Conservation (phyloP, 805 yeast genomes). For the Scheffersomyces lignosus region DNA sequence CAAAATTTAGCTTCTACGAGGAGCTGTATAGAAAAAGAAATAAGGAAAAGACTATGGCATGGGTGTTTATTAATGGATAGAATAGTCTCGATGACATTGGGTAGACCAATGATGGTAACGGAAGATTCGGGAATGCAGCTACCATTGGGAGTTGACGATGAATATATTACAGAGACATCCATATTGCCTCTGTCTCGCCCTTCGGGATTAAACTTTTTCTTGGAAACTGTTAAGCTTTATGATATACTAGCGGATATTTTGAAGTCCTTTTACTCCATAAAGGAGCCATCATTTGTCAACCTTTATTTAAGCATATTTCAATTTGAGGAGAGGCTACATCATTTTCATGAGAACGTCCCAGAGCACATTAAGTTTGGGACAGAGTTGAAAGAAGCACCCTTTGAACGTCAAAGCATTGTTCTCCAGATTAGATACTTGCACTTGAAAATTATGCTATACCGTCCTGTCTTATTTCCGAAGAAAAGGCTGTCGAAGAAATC, state of each 20-base stretch:
- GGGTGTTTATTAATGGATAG: constrained; percentile 25
- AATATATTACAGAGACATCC: constrained; percentile 11
- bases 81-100: constrained; percentile 22
- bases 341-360: constrained; percentile 8
- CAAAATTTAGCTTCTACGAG: constrained; percentile 2
- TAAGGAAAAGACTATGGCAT: constrained; percentile 24
- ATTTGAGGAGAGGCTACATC: constrained; percentile 7
- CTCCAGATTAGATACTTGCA: constrained; percentile 10
- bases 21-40: constrained; percentile 16
- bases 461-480: constrained; percentile 10
- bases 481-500: background rate
- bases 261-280: constrained; percentile 9
- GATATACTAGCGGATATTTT: constrained; percentile 18
- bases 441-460: constrained; percentile 10
- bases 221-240: constrained; percentile 15
- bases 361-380: constrained; percentile 6
- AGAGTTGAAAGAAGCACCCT: constrained; percentile 5
- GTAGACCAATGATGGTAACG: constrained; percentile 22
- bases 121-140: constrained; percentile 9
- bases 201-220: constrained; percentile 15
- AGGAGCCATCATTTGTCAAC: constrained; percentile 3
- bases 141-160: constrained; percentile 19
- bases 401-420: constrained; percentile 10
- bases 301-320: constrained; percentile 8
- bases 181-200: constrained; percentile 11